Conservation (phyloP, 352 stramenopile species). For the Phytophthora chlamydospora region DNA sequence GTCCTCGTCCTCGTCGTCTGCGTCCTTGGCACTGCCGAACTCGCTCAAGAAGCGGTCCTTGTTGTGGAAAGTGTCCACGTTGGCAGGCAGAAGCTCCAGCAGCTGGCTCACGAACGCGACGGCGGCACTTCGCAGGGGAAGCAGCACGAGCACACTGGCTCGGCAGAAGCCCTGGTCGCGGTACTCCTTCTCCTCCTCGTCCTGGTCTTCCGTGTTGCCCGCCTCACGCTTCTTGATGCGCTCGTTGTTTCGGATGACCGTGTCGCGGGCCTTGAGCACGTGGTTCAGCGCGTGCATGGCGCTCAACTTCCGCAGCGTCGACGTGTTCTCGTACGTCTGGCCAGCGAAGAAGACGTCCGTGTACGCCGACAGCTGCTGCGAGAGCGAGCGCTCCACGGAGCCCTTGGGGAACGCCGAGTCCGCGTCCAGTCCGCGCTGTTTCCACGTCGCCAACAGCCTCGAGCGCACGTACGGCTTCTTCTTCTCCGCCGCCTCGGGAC, state of each 20-base stretch:
- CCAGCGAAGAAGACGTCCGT: constrained; percentile 74
- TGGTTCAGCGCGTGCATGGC: constrained; percentile 86
- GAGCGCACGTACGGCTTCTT: constrained; percentile 53
- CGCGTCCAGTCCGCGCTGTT: constrained; percentile 38
- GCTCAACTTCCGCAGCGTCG: constrained; percentile 55
- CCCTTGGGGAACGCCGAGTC: constrained; percentile 37
- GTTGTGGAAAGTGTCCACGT: constrained; percentile 69
- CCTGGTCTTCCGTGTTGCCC: constrained; percentile 21
- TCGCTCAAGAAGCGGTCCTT: constrained; percentile 77
- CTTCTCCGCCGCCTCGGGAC: constrained; percentile 24
- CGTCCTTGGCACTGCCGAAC: constrained; percentile 45
- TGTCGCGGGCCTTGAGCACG: constrained; percentile 77
- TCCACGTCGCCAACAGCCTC: constrained; percentile 59
- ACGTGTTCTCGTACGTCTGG: constrained; percentile 66
- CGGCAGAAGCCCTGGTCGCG: constrained; percentile 80
- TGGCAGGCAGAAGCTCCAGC: constrained; percentile 64
- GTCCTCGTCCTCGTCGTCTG: constrained; percentile 25
- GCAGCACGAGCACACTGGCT: constrained; percentile 69
- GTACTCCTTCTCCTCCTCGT: constrained; percentile 73
- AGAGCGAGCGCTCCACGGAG: constrained; percentile 60
- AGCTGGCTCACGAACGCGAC: constrained; percentile 70
- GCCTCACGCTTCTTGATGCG: constrained; percentile 55
- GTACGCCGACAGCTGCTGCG: constrained; percentile 59
- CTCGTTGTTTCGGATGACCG: constrained; percentile 73
- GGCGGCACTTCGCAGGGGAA: constrained; percentile 71